Evolutionary conservation across 805 yeast species (phyloP).

Genomic region (Pichia gijzeniarum): DNA sequence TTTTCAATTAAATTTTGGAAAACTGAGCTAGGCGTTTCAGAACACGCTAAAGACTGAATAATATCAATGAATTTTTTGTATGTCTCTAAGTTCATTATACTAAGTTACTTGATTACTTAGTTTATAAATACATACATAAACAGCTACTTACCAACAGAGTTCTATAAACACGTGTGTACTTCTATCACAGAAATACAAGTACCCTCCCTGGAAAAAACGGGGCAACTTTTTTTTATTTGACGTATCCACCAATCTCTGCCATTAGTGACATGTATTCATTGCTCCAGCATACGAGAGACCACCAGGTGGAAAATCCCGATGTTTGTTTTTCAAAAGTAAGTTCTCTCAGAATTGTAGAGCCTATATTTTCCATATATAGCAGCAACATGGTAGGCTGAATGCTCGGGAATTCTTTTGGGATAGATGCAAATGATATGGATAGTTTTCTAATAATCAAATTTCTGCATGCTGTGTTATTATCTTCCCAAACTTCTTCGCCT

Average conservation of each 20-base stretch:
- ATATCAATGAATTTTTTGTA: no score
- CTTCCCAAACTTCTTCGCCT: slow-evolving; percentile 5
- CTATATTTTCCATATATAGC: slow-evolving; percentile 44
- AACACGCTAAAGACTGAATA: no score
- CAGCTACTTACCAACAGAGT: no score
- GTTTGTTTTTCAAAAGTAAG: slow-evolving; percentile 48
- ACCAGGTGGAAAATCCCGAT: slow-evolving; percentile 65
- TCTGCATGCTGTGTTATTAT: slow-evolving; percentile 3
- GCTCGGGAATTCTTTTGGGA: slow-evolving; percentile 36
- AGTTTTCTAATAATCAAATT: slow-evolving; percentile 3
- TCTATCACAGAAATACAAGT: no score
- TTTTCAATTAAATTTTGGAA: no score
- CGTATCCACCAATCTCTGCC: slow-evolving; percentile 55
- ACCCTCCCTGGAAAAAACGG: no score
- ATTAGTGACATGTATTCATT: slow-evolving; percentile 67
- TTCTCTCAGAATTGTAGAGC: slow-evolving; percentile 57
- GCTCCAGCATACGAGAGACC: slow-evolving; percentile 69
- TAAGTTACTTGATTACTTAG: no score
- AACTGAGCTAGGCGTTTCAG: no score
- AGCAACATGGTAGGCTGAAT: slow-evolving; percentile 51
- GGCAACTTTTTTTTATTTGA: neutral
- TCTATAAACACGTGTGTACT: no score
- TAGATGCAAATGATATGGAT: slow-evolving; percentile 17
- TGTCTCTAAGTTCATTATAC: no score
- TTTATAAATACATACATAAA: no score